A percentile compares a stretch with the other conserved stretches of the same genome.
Conservation (phyloP, 2,329 filamentous ascomycete species). For the Davidsoniella australis region DNA sequence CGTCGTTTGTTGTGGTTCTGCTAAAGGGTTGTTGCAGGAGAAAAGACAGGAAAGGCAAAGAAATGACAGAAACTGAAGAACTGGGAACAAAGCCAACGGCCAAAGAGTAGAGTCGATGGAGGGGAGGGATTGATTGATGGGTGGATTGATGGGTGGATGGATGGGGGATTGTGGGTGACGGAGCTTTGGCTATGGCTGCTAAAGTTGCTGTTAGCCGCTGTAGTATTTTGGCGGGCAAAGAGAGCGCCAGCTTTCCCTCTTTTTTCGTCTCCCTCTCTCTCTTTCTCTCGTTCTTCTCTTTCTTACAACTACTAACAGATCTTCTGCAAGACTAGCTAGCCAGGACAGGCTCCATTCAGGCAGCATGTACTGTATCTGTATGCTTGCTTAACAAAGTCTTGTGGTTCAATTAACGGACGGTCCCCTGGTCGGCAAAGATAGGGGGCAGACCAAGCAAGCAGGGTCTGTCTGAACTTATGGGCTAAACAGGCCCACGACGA, state of each 20-base stretch:
- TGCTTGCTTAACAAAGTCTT: too few species aligned
- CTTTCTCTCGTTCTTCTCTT: background rate
- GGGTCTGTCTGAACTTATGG: too few species aligned
- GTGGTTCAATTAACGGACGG: too few species aligned
- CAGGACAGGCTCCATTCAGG: background rate
- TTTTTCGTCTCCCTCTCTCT: background rate
- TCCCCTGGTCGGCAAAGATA: too few species aligned
- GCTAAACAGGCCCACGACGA: too few species aligned
- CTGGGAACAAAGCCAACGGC: background rate
- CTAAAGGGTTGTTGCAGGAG: too few species aligned
- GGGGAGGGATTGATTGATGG: conserved; percentile 4
- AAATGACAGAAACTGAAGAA: background rate
- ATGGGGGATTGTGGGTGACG: background rate
- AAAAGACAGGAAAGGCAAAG: background rate
- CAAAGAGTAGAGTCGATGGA: background rate
- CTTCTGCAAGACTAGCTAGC: too few species aligned
- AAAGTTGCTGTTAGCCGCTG: background rate
- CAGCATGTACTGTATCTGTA: too few species aligned
- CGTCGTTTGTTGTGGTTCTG: too few species aligned
- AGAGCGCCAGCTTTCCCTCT: background rate
- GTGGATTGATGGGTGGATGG: background rate
- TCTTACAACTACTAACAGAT: too few species aligned
- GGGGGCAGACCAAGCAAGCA: too few species aligned
- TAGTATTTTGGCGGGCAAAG: background rate
- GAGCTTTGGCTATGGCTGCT: background rate